Evolutionary conservation across 306 rosid species (phyloP).

Genomic region (Oxytropis ochrocephala): DNA sequence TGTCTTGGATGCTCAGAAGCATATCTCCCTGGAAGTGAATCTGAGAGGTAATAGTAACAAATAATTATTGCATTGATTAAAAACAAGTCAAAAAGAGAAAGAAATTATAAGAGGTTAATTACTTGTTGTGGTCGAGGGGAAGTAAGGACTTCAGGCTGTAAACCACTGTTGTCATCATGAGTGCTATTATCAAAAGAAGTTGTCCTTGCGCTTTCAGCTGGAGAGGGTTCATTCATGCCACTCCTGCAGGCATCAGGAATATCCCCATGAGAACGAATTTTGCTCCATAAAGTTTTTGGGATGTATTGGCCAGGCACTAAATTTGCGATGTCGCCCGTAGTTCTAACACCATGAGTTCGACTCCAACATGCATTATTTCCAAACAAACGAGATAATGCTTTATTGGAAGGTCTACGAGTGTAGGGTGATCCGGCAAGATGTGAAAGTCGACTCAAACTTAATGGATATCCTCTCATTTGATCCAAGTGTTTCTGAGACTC

Average conservation of each 20-base stretch:
- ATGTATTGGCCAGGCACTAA: conserved; percentile 1
- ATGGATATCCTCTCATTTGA: conserved; percentile 40
- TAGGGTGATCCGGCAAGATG: conserved; percentile 6
- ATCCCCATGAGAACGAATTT: background rate
- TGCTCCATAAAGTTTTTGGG: background rate
- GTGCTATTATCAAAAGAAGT: background rate
- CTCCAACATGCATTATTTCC: conserved; percentile 13
- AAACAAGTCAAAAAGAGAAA: background rate
- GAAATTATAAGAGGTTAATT: background rate
- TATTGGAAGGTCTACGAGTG: conserved; percentile 12
- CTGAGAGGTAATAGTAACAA: conserved; percentile 34
- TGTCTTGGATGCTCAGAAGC: conserved; percentile 24
- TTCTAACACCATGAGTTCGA: conserved; percentile 9
- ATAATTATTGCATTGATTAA: background rate
- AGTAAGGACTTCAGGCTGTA: background rate
- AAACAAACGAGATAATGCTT: background rate
- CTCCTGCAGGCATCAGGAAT: conserved; percentile 13
- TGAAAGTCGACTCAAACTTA: conserved; percentile 18
- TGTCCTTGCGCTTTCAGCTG: conserved; percentile 9
- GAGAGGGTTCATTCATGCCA: conserved; percentile 14
- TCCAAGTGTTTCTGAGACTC: conserved; percentile 46
- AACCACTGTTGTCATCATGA: conserved; percentile 2
- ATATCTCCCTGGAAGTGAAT: conserved; percentile 28
- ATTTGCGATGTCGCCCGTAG: background rate
- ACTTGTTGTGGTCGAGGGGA: conserved; percentile 18